Conservation (phyloP, 2,329 filamentous ascomycete species). For the Colletotrichum euphorbiae region DNA sequence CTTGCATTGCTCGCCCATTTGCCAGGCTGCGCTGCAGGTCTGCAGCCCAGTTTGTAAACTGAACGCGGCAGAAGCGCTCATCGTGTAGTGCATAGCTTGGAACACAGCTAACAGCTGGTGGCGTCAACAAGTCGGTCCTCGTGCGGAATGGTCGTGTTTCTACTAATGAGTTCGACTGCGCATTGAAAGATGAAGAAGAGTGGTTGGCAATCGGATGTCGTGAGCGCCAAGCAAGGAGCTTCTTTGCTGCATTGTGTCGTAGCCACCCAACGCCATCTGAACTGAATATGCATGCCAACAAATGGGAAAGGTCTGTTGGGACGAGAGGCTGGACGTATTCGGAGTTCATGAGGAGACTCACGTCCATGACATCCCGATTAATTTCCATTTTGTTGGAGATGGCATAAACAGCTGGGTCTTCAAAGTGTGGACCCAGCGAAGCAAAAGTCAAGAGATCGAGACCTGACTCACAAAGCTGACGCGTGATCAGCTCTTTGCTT, state of each 20-base stretch:
- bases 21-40: constrained; percentile 82
- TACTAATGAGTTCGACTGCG: constrained; percentile 46
- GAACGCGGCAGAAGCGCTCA: constrained; percentile 59
- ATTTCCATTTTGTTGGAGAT: constrained; percentile 79
- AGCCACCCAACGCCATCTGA: constrained; percentile 83
- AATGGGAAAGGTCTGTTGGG: constrained; percentile 75
- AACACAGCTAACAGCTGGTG: not conserved
- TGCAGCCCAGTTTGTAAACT: constrained; percentile 83
- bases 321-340: constrained; percentile 87
- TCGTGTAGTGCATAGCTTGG: constrained; percentile 46
- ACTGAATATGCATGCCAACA: constrained; percentile 83
- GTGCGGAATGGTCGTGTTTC: constrained; percentile 52
- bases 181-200: constrained; percentile 44
- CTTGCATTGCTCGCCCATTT: constrained; percentile 78
- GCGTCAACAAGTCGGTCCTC: constrained; percentile 43
- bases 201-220: constrained; percentile 40
- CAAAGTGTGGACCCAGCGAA: constrained; percentile 46
- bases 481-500: constrained; percentile 70
- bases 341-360: constrained; percentile 91
- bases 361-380: constrained; percentile 89
- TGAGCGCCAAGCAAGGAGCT: constrained; percentile 78
- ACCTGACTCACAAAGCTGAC: constrained; percentile 66
- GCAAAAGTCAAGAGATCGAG: constrained; percentile 77
- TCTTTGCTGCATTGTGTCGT: constrained; percentile 84
- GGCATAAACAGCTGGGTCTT: constrained; percentile 69